Evolutionary conservation across 2,329 filamentous ascomycete species (phyloP).

Genomic region (Talaromyces sp.): DNA sequence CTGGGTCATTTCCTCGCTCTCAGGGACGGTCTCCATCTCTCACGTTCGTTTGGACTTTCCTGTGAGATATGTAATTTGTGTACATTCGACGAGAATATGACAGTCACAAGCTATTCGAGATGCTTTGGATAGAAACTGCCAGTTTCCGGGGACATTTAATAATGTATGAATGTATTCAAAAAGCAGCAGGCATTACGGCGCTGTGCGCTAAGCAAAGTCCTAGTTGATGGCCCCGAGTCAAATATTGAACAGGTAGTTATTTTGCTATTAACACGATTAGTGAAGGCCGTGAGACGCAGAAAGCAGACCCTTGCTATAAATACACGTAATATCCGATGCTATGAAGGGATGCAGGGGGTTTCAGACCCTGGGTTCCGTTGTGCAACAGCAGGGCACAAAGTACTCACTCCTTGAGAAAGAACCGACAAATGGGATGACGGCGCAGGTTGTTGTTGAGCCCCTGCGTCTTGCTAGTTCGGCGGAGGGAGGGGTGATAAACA

Average conservation of each 20-base stretch:
- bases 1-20: constrained; percentile 33
- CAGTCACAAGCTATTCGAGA: not conserved
- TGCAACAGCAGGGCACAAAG: not conserved
- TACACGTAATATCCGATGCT: not conserved
- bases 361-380: not conserved
- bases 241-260: not conserved
- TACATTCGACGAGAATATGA: not conserved
- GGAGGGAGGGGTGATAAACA: constrained; percentile 4
- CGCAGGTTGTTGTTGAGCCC: not conserved
- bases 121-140: not conserved
- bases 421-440: not conserved
- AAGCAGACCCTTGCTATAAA: not conserved
- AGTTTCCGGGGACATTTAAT: not conserved
- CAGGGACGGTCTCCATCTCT: constrained; percentile 27
- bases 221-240: not conserved
- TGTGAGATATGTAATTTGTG: not conserved
- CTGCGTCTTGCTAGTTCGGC: not conserved
- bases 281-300: not conserved
- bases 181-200: not conserved
- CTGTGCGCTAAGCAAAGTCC: not conserved
- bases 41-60: not conserved
- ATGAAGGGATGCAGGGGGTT: constrained; percentile 1
- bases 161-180: not conserved
- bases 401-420: not conserved
- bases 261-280: not conserved